A percentile compares a stretch with the other conserved stretches of the same genome.
Evolutionary conservation across 1,284 basidiomycete genomes (phyloP).

Genomic region (Trichosporon sp.): DNA sequence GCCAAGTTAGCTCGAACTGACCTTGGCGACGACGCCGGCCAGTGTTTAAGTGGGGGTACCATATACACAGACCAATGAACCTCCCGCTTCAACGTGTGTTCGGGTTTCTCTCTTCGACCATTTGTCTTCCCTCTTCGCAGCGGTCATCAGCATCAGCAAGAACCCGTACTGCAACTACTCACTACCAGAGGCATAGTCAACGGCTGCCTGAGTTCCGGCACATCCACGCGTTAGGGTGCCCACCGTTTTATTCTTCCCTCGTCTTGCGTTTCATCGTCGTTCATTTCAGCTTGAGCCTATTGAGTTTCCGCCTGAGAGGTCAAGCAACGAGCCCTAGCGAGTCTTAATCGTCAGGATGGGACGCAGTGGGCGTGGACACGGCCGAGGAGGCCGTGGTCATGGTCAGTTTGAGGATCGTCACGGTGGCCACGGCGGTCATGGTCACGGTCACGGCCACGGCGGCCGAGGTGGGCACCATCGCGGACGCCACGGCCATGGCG

Average conservation of each 20-base stretch:
- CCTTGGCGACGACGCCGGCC: neutral
- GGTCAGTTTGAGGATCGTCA: neutral
- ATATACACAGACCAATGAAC: neutral
- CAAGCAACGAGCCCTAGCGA: neutral
- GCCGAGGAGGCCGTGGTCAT: neutral
- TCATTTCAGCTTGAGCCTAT: neutral
- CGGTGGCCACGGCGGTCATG: neutral
- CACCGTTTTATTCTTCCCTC: neutral
- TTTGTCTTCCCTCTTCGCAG: neutral
- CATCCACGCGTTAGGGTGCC: neutral
- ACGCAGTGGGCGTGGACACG: neutral
- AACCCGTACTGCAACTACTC: slow-evolving; percentile 1
- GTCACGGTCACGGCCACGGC: slow-evolving; percentile 4
- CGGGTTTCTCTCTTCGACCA: neutral
- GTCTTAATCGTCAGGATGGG: slow-evolving; percentile 4
- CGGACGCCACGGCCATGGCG: neutral
- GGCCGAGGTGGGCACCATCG: neutral
- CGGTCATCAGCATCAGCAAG: slow-evolving; percentile 2
- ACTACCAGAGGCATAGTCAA: slow-evolving; percentile 3
- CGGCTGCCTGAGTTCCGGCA: slow-evolving; percentile 1
- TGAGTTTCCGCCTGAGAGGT: neutral
- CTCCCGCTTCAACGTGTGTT: neutral
- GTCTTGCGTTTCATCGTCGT: slow-evolving; percentile 3
- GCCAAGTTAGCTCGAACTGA: neutral
- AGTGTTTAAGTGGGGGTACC: neutral